Evolutionary conservation across 75 land plant species (phyloP), one percentile per base, ranked within the genome.

Genomic region (Selaginella moellendorffii): DNA sequence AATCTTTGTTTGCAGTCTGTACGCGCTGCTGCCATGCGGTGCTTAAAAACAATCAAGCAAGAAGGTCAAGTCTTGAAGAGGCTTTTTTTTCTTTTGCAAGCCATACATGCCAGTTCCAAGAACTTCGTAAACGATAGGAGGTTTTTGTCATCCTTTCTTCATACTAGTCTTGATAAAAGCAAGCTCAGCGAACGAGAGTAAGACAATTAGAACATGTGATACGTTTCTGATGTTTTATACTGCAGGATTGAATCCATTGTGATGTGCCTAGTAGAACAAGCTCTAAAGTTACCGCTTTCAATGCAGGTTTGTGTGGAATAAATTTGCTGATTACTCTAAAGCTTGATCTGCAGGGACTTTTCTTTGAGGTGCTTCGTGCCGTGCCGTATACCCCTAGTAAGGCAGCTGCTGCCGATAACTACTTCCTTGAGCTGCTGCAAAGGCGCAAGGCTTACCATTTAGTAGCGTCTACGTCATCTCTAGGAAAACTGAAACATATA

Each of bases 321-420:
- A n/a, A n/a, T n/a, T n/a, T n/a, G n/a, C n/a, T n/a, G n/a, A n/a
- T n/a, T n/a, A n/a, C n/a, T n/a, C n/a, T n/a, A n/a, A n/a, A n/a
- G n/a, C n/a, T n/a, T 59, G 23, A 29, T 52, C 74, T 25, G 60
- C 77, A 86, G 90, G 51, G 78, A 9, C 63, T 5, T 56, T 66
- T 83, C 53, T 68, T 87, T 24, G 71, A 76, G 1, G 69, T 79
- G 61, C 63, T 87, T 51, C 76, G 76, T 66, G 80, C 74, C 22
- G 21, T 74, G 0, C 82, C 76, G 0, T 65, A 29, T 53, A 62
- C 21, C 23, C 21, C 73, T 26, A 24, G 81, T 36, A 58, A 61
- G 29, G 66, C 75, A 18, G 62, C 69, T 53, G 79, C 53, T 0
- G 65, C 75, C 0, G 56, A 71, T 14, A 27, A 22, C 24, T 30